Percentiles rank a stretch among this genome's conserved stretches.
Evolutionary conservation across 176 grass and related monocot species (phyloP).

Genomic region (Rhynchospora breviuscula): DNA sequence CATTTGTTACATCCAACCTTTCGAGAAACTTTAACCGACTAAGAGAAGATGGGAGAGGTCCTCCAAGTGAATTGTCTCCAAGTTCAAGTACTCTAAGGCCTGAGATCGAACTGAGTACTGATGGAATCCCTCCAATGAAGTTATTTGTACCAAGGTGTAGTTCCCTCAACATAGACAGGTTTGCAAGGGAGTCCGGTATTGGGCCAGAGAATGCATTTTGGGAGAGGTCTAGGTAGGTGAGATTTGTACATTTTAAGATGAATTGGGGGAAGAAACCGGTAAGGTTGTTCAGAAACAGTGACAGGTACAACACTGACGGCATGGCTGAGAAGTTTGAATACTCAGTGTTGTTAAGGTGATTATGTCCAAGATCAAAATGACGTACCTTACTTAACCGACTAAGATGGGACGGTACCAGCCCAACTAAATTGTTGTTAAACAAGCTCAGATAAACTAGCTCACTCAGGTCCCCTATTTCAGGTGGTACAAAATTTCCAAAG

Average conservation of each 20-base stretch:
- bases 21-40: slow-evolving; percentile 45
- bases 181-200: slow-evolving; percentile 38
- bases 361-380: slow-evolving; percentile 22
- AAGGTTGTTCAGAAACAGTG: slow-evolving; percentile 22
- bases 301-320: slow-evolving; percentile 24
- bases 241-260: slow-evolving; percentile 30
- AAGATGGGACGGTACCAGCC: slow-evolving; percentile 35
- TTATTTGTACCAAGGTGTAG: slow-evolving; percentile 37
- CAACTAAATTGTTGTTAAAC: slow-evolving; percentile 27
- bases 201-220: slow-evolving; percentile 39
- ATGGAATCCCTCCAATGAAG: slow-evolving; percentile 45
- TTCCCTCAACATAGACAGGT: slow-evolving; percentile 31
- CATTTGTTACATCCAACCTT: slow-evolving; percentile 34
- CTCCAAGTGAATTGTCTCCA: slow-evolving; percentile 39
- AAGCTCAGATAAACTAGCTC: slow-evolving; percentile 27
- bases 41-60: slow-evolving; percentile 45
- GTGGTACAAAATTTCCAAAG: slow-evolving; percentile 25
- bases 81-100: slow-evolving; percentile 46
- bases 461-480: slow-evolving; percentile 24
- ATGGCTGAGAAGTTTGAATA: slow-evolving; percentile 30
- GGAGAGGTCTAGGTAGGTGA: slow-evolving; percentile 50
- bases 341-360: slow-evolving; percentile 31
- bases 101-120: slow-evolving; percentile 36
- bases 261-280: slow-evolving; percentile 33
- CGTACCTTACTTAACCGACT: slow-evolving; percentile 32